Conservation (phyloP, 2,329 filamentous ascomycete genomes). For the Delphinella strobiligena region DNA sequence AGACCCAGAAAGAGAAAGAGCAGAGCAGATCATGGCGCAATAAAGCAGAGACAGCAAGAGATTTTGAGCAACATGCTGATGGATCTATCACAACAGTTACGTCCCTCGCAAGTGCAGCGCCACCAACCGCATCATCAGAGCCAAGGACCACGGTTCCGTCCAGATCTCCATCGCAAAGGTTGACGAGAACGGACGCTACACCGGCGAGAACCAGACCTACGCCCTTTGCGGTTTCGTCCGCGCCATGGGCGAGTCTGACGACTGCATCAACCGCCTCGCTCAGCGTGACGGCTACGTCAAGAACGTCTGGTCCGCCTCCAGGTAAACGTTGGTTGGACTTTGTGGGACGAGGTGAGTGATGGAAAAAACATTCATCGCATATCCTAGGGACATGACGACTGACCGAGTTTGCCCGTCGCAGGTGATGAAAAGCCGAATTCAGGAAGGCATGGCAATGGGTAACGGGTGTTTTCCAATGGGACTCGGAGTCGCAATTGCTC, state of each 20-base stretch:
- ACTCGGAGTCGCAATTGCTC: background rate
- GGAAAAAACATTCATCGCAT: too few species aligned
- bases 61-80: conserved; percentile 5
- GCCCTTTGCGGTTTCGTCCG: conserved; percentile 96
- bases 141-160: conserved; percentile 98
- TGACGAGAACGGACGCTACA: conserved; percentile 95
- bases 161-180: conserved; percentile 97
- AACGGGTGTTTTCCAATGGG: background rate
- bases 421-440: background rate
- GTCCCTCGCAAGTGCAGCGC: conserved; percentile 98
- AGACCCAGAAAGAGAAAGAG: conserved; percentile 3
- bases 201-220: conserved; percentile 94
- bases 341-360: conserved; percentile 17
- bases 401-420: too few species aligned
- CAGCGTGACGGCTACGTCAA: conserved; percentile 96
- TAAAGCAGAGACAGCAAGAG: background rate
- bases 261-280: conserved; percentile 86
- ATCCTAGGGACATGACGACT: too few species aligned
- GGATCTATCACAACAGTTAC: conserved; percentile 49
- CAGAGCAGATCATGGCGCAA: background rate
- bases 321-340: conserved; percentile 28
- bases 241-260: conserved; percentile 95
- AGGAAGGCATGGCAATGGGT: background rate
- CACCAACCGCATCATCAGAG: conserved; percentile 99
- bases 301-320: conserved; percentile 77